Evolutionary conservation across 2,329 filamentous ascomycete genomes (phyloP).

Genomic region (Ophiostoma novo-ulmi): DNA sequence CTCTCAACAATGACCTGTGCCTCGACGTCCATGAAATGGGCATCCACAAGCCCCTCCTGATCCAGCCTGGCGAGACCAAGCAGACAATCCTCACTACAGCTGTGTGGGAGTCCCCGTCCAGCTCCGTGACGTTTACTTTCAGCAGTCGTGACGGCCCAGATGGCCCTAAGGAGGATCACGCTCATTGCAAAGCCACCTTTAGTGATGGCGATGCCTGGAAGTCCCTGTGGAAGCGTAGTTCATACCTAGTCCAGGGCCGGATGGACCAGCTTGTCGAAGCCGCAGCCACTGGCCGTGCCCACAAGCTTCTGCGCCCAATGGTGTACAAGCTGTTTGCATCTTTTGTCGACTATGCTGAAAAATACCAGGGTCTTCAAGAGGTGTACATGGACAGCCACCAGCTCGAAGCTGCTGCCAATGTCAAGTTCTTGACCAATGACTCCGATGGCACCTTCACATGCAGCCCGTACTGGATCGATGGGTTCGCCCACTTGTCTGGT

Average conservation of each 20-base stretch:
- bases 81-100: constrained; percentile 50
- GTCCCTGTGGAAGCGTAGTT: constrained; percentile 60
- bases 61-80: constrained; percentile 40
- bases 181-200: constrained; percentile 56
- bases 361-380: constrained; percentile 54
- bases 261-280: constrained; percentile 55
- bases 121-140: constrained; percentile 19
- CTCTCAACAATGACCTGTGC: constrained; percentile 50
- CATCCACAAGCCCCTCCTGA: constrained; percentile 65
- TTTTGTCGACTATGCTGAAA: constrained; percentile 51
- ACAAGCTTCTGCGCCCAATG: constrained; percentile 68
- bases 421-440: constrained; percentile 44
- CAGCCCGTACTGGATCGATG: constrained; percentile 56
- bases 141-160: constrained; percentile 13
- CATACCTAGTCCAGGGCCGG: constrained; percentile 63
- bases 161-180: constrained; percentile 45
- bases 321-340: constrained; percentile 66
- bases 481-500: constrained; percentile 53
- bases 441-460: constrained; percentile 51
- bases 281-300: constrained; percentile 60
- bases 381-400: constrained; percentile 49
- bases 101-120: constrained; percentile 13
- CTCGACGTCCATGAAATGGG: constrained; percentile 63
- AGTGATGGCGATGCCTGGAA: constrained; percentile 57
- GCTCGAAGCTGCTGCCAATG: constrained; percentile 41